phyloP scores from a whole-genome alignment of 345 rosid genomes.

The Camelina sativa region DNA sequence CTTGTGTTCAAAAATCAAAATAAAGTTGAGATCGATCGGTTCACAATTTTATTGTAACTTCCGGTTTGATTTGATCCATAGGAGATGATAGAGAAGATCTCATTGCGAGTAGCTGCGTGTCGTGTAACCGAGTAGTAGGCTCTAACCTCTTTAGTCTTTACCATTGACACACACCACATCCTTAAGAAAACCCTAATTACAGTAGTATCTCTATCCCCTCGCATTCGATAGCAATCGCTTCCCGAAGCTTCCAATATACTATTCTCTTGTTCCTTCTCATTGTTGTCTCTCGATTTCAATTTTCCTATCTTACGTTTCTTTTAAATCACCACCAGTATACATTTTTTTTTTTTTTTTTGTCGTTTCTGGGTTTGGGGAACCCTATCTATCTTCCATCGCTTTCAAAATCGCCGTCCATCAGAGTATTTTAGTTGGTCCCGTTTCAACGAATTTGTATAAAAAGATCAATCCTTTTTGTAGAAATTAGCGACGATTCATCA shows the following conservation, averaged over 20 bases:
- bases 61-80: too few species aligned
- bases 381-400: slow-evolving; percentile 34
- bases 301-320: not conserved
- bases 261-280: too few species aligned
- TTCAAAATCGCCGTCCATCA: slow-evolving; percentile 35
- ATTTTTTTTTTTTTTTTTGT: not conserved
- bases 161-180: too few species aligned
- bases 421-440: slow-evolving; percentile 19
- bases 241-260: too few species aligned
- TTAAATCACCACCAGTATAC: not conserved
- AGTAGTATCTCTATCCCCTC: too few species aligned
- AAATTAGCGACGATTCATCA: not conserved
- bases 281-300: not conserved
- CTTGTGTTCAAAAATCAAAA: not conserved
- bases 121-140: too few species aligned
- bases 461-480: slow-evolving; percentile 1
- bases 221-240: too few species aligned
- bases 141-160: too few species aligned
- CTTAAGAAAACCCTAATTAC: too few species aligned
- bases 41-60: too few species aligned
- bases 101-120: too few species aligned
- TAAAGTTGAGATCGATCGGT: not conserved
- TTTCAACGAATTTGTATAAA: not conserved
- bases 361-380: not conserved
- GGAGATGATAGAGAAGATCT: too few species aligned